Conservation (phyloP, 495 filamentous ascomycete genomes). For the Collariella sp. region DNA sequence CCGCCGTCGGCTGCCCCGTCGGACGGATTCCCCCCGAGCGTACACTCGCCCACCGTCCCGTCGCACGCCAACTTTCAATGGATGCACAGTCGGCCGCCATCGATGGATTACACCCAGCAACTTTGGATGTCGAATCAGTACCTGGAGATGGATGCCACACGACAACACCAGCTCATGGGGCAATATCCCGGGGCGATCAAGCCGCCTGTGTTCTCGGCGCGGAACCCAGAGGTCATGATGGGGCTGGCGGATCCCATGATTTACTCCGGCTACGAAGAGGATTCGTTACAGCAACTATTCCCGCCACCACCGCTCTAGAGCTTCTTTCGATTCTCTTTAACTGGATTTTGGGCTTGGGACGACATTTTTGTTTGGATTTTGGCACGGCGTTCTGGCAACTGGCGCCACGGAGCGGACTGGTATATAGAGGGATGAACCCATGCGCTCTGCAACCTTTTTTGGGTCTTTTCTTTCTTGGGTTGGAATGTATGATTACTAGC, state of each 20-base stretch:
- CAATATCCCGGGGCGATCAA: constrained; percentile 39
- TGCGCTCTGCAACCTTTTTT: background rate
- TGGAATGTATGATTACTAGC: background rate
- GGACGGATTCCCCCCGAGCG: constrained; percentile 1
- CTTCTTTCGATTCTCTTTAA: background rate
- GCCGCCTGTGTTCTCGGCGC: constrained; percentile 36
- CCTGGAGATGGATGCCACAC: constrained; percentile 24
- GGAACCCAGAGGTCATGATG: constrained; percentile 39
- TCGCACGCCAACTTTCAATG: background rate
- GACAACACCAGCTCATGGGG: background rate
- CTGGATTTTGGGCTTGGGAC: background rate
- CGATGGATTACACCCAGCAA: constrained; percentile 1
- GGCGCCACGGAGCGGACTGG: background rate
- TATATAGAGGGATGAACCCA: background rate
- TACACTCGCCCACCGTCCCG: background rate
- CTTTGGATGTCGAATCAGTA: constrained; percentile 39
- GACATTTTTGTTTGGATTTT: background rate
- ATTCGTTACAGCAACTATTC: background rate
- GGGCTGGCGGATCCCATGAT: constrained; percentile 46
- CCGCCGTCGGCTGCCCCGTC: constrained; percentile 20
- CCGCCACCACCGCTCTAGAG: background rate
- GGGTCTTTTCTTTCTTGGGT: background rate
- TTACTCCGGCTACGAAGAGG: constrained; percentile 1
- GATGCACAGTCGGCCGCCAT: constrained; percentile 19
- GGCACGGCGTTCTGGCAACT: too few species aligned